A percentile compares a stretch with the other conserved stretches of the same genome.
Evolutionary conservation across 2,329 filamentous ascomycete species (phyloP).

Genomic region (Aspergillus transmontanensis): DNA sequence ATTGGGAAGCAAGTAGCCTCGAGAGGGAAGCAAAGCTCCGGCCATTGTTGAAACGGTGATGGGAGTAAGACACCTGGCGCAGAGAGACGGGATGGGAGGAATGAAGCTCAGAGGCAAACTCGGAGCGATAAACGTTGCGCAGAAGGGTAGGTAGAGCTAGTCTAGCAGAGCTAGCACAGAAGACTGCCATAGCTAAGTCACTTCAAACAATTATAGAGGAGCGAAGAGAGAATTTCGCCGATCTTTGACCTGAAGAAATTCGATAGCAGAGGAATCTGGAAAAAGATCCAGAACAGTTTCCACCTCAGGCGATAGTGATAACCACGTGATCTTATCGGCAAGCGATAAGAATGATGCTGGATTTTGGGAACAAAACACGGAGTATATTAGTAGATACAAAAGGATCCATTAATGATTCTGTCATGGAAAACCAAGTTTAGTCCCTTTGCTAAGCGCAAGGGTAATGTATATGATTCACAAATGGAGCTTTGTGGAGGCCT

Average conservation of each 20-base stretch:
- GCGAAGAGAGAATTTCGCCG: neutral
- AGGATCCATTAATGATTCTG: neutral
- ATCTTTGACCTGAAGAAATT: neutral
- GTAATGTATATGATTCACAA: neutral
- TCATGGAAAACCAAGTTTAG: neutral
- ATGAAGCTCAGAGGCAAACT: slow-evolving; percentile 20
- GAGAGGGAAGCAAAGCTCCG: slow-evolving; percentile 8
- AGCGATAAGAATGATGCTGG: neutral
- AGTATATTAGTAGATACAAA: neutral
- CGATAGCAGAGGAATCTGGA: slow-evolving; percentile 4
- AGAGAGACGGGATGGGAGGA: slow-evolving; percentile 5
- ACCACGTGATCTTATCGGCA: slow-evolving; percentile 8
- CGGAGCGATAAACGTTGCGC: slow-evolving; percentile 27
- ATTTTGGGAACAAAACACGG: neutral
- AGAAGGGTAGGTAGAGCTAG: slow-evolving; percentile 29
- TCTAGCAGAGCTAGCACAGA: slow-evolving; percentile 28
- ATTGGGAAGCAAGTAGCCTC: neutral
- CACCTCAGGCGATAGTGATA: neutral
- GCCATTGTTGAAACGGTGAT: slow-evolving; percentile 3
- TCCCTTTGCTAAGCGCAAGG: neutral
- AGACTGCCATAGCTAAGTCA: slow-evolving; percentile 20
- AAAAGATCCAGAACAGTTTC: slow-evolving; percentile 3
- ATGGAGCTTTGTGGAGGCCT: neutral
- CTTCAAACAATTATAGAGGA: neutral
- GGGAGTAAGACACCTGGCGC: slow-evolving; percentile 8